Evolutionary conservation across 225 moss, liverwort and hornwort genomes (phyloP).

Genomic region (Takakia lepidozioides): DNA sequence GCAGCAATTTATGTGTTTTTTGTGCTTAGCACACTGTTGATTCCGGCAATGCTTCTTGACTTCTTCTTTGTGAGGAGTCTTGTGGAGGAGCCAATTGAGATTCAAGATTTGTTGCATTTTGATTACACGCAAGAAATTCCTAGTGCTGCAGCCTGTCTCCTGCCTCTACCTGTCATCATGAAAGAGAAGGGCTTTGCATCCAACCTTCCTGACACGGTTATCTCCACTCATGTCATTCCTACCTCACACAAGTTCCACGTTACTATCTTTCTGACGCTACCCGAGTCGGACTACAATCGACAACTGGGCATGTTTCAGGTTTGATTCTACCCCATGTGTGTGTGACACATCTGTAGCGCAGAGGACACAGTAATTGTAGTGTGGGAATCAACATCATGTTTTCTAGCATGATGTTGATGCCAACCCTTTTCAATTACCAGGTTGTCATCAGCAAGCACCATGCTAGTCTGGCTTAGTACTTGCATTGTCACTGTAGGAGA

Average conservation of each 20-base stretch:
- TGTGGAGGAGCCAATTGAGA: slow-evolving; percentile 57
- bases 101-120: slow-evolving; percentile 62
- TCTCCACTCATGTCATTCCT: slow-evolving; percentile 51
- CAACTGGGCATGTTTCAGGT: slow-evolving; percentile 89
- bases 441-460: too few species aligned
- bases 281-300: slow-evolving; percentile 83
- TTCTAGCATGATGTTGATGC: too few species aligned
- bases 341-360: too few species aligned
- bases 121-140: slow-evolving; percentile 75
- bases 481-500: too few species aligned
- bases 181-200: slow-evolving; percentile 31
- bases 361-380: too few species aligned
- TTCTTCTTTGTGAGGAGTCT: slow-evolving; percentile 34
- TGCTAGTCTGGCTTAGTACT: too few species aligned
- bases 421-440: too few species aligned
- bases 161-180: slow-evolving; percentile 39
- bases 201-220: slow-evolving; percentile 30
- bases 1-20: slow-evolving; percentile 57
- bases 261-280: slow-evolving; percentile 63
- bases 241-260: slow-evolving; percentile 52
- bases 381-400: too few species aligned
- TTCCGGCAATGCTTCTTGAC: slow-evolving; percentile 61
- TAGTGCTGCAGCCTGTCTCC: slow-evolving; percentile 30
- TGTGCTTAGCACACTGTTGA: slow-evolving; percentile 51
- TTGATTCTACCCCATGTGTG: too few species aligned